Evolutionary conservation across 352 stramenopile species (phyloP), one percentile per base, ranked within the genome.

Genomic region (Globisporangium splendens): DNA sequence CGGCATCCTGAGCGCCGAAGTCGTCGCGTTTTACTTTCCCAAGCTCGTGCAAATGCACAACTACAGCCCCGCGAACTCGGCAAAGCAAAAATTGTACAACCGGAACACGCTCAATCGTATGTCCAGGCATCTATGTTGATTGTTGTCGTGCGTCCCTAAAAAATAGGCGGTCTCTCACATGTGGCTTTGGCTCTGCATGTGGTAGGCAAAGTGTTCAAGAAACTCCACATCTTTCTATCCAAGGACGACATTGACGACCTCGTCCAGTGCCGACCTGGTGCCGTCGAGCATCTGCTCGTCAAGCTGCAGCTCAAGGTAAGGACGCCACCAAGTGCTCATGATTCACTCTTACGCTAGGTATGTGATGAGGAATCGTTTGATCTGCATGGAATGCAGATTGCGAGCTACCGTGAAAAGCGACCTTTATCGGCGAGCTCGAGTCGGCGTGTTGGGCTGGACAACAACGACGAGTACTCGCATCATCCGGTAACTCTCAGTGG

Each of bases 1-100:
- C 70, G 95, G 87, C 17, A 93, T 96, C 41, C 68, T 96, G 35
- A 67, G 86, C 28, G 91, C 89, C 17, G 91, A 98, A 58, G 89
- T 98, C n/a, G 73, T 98, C 22, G 83, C 86, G 12, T 95, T 96
- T 62, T 98, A 98, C 75, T 97, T 98, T 61, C 95, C 95, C 24
- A 95, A 96, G 65, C 62, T 98, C 47, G 95, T 98, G 43, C 89
- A 98, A 62, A 86, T 98, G 72, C 95, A 98, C 75, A 98, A 98
- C 73, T 98, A 98, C 80, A 93, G 82, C 56, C 68, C 92, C 7
- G 93, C 93, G 11, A 98, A 98, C 69, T 92, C 87, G 22, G 70
- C 95, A 51, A 79, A 79, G 48, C 95, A 98, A 66, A 98, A 98
- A 72, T 74, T 98, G 53, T 98, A 98, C 77, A 98, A 98, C 68